A percentile compares a stretch with the other conserved stretches of the same genome.
These are phyloP conservation scores for Aspergillus sp. DNA, from an alignment of 2,329 filamentous ascomycete genomes.

Conservation along the genomic window DNA sequence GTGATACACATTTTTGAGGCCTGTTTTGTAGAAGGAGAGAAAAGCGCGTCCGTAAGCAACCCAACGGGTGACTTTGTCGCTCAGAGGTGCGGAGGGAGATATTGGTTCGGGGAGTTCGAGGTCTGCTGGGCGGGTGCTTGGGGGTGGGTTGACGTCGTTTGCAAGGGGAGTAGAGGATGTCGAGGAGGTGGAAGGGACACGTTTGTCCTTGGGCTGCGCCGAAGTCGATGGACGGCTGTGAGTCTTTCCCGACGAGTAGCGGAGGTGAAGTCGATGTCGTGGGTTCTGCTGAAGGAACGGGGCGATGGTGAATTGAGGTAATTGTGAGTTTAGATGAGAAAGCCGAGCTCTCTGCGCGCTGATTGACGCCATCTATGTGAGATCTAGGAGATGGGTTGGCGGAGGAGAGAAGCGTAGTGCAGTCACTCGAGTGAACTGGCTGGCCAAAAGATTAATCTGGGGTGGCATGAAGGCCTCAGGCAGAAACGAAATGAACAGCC, in stretches of 20 bases:
- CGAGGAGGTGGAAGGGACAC: conserved; percentile 17
- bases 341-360: background rate
- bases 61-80: conserved; percentile 32
- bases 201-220: conserved; percentile 14
- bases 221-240: conserved; percentile 21
- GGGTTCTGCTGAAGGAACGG: background rate
- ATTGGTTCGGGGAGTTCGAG: conserved; percentile 62
- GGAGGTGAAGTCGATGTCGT: background rate
- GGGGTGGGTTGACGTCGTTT: conserved; percentile 65
- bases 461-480: background rate
- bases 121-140: conserved; percentile 69
- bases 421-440: background rate
- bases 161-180: conserved; percentile 19
- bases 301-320: background rate
- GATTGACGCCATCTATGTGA: background rate
- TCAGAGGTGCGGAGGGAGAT: conserved; percentile 42
- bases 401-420: background rate
- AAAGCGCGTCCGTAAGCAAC: conserved; percentile 69
- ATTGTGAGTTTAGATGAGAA: background rate
- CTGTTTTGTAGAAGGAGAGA: conserved; percentile 81
- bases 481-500: background rate
- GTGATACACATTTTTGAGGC: conserved; percentile 69
- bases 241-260: conserved; percentile 17
- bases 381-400: background rate
- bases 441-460: background rate